Evolutionary conservation across 2,329 filamentous ascomycete species (phyloP), one percentile per base, ranked within the genome.

Genomic region (Fusarium solani-melongenae): DNA sequence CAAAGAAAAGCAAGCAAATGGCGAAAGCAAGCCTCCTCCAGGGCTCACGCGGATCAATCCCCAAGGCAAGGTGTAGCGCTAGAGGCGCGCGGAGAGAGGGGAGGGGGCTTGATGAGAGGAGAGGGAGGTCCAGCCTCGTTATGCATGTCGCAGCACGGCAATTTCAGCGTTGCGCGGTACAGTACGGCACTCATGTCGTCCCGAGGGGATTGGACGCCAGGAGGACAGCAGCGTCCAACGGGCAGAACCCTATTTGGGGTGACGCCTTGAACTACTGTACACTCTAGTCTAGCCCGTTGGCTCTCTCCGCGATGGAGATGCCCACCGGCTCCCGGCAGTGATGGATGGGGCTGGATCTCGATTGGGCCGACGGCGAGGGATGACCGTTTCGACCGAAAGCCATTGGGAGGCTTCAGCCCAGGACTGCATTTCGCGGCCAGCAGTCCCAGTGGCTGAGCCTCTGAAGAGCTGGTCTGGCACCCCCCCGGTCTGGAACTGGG

Each of bases 61-160:
- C 12, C 29, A 31, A 31, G 17, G 27, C 27, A 38, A 44, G 34
- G 56, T 70, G 66, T 67, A 73, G 55, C 70, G 46, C 53, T 41
- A 14, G 51, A 55, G 51, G 41, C 22, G 41, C 38, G 22, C 12
- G 39, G 20, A 22, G n/a, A 22, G 20, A 29, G 27, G 27, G 29
- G 27, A 20, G 29, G n/a, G 29, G 29, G 49, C 27, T 31, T 55
- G 53, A 33, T 36, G 20, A 36, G 20, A 36, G 31, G 31, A 20
- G 27, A 31, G 27, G 46, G 29, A 20, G n/a, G 31, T 22, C 31
- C 63, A 73, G 67, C 67, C 71, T 51, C 51, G 6, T 46, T 27
- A 67, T 73, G 67, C 67, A 67, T 38, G 49, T 33, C 38, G 36
- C 59, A 59, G 49, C 46, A 59, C 27, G 22, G 56, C 56, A 59